Evolutionary conservation across 192 early-diverging fungal genomes (phyloP), one percentile per base, ranked within the genome.

Genomic region (Pilobolus umbonatus): DNA sequence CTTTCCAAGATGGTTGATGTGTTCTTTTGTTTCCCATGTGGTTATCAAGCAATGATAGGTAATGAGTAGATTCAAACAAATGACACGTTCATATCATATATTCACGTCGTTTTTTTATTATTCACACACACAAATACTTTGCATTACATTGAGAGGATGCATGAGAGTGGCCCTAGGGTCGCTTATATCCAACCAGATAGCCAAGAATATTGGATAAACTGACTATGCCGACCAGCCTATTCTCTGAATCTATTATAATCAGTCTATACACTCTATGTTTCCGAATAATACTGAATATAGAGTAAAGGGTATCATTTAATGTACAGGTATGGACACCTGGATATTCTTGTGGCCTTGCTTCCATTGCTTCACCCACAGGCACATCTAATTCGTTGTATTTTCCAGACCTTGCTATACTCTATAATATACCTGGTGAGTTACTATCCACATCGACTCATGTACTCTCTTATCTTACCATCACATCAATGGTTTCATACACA

Each of bases 401-500:
- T 15, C 84, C 84, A 21, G 89, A 82, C 44, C 80, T 79, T 15
- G 85, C 82, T 19, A 90, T 62, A 15, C 77, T 73, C 85, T 87
- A 62, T 17, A 0, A 7, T 42, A 42, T n/a, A 5, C 19, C 5
- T 42, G 14, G 5, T 42, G n/a, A n/a, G 10, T 49, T n/a, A 32
- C 26, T 11, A 21, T 31, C 25, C 4, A 29, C 44, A 19, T 57
- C 26, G 19, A 19, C 19, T 35, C 15, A 49, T 54, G 17, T 40
- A 45, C n/a, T 17, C 34, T 14, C 12, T 0, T 36, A 7, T 25
- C 74, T 54, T 76, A 96, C 86, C 80, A 98, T 88, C 14, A 96
- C 91, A 81, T 98, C 96, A 15, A 90, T 92, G 46, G 94, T 93
- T 65, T 95, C 96, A 79, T 93, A 98, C 30, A 96, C 95, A 68